A percentile compares a stretch with the other conserved stretches of the same genome.
phyloP scores from a whole-genome alignment of 495 filamentous ascomycete genomes.

The Tuber brumale region DNA sequence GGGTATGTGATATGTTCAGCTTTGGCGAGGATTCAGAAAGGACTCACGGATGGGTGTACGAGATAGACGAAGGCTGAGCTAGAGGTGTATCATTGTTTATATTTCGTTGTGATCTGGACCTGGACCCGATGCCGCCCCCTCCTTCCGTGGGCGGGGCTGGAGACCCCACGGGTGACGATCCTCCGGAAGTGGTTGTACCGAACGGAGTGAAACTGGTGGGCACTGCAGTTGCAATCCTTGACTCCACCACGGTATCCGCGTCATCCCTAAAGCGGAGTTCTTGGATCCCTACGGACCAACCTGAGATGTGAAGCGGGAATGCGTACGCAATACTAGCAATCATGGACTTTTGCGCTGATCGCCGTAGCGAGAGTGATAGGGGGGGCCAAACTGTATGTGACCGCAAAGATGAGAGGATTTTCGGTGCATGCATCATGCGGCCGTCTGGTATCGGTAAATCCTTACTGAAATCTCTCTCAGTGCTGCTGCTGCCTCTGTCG shows the following conservation, averaged over 20 bases:
- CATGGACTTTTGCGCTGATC: constrained; percentile 51
- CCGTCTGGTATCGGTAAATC: constrained; percentile 21
- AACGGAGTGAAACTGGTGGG: constrained; percentile 51
- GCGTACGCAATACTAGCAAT: constrained; percentile 82
- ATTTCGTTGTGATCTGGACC: constrained; percentile 24
- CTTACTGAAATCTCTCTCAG: constrained; percentile 23
- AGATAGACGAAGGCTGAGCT: constrained; percentile 39
- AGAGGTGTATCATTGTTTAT: constrained; percentile 31
- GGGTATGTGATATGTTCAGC: constrained; percentile 14
- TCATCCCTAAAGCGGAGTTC: constrained; percentile 60
- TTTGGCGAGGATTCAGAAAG: constrained; percentile 24
- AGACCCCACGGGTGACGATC: constrained; percentile 20
- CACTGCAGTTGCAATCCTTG: constrained; percentile 48
- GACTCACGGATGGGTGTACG: constrained; percentile 42
- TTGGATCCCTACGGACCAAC: constrained; percentile 87
- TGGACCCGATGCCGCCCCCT: constrained; percentile 17
- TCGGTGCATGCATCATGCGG: constrained; percentile 45
- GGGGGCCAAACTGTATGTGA: constrained; percentile 76
- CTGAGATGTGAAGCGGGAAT: constrained; percentile 57
- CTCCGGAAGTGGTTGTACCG: constrained; percentile 13
- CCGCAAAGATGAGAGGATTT: constrained; percentile 69
- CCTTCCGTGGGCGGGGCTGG: constrained; percentile 15
- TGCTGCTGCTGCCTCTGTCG: constrained; percentile 4
- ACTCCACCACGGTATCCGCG: constrained; percentile 35
- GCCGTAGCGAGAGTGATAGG: constrained; percentile 68